Evolutionary conservation across 2,329 filamentous ascomycete species (phyloP), one percentile per base, ranked within the genome.

Genomic region (Paecilomyces variotii): DNA sequence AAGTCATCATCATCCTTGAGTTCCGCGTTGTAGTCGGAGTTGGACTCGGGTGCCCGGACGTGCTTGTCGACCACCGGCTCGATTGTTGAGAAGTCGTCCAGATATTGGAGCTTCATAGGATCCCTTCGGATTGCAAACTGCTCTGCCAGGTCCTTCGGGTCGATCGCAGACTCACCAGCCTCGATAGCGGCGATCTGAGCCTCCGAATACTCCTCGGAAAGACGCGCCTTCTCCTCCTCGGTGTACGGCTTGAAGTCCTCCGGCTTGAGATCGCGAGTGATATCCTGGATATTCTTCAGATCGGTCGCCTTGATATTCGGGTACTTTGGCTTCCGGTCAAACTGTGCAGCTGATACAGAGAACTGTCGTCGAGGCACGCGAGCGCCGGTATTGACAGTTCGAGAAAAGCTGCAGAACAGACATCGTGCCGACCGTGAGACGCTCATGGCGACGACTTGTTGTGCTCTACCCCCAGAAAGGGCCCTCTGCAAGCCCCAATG

Each of bases 101-200:
- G 77, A 73, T 96, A 94, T 61, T 84, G 80, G 55, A 92, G 78
- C 56, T 80, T 80, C 79, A 90, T 89, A 7, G 86, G 82, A 71
- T 96, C 91, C 57, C 79, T 81, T 61, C 91, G 86, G 65, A 89
- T 74, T 51, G 84, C 81, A 63, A 87, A 89, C 76, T 94, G 88
- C 34, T 84, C 80, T 50, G 87, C 80, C 70, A 97, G 72, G 74
- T 97, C 90, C 64, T 85, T 80, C 9, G 87, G 78, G 69, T 88
- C 82, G 71, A 97, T 86, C 64, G 88, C 85, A 61, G 82, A 78
- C 76, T 97, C 92, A 67, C 88, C 91, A 54, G 89, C 88, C 75
- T 89, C 82, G 70, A 97, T 85, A 59, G 91, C 90, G 58, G 84
- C 85, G 65, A 95, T 80, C 78, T 97, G 93, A 71, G 88, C 85